Base-by-base conservation (phyloP, 805 yeast genomes). In the Hanseniaspora thailandica region DNA sequence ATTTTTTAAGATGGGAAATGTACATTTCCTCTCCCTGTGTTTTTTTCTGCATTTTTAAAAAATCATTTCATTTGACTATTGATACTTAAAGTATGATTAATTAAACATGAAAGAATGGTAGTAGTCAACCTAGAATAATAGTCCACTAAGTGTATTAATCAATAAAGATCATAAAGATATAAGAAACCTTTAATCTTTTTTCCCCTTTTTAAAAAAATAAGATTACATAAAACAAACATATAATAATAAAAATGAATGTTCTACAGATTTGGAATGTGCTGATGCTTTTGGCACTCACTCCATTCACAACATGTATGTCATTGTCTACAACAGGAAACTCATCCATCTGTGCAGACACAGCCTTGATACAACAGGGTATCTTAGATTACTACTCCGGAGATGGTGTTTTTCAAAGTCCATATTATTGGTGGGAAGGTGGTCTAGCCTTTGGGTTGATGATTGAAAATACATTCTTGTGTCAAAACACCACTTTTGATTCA, bases 361-460 rank as follows among this genome's bases (percentile, higher is more conserved):
- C 76, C 0, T 63, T 78, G 33, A 68, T 83, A n/a, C 76, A 79
- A 13, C 64, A 71, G 15, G 89, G 88, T 59, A 70, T 80, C 57
- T 67, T 82, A 63, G 80, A 79, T 65, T 84, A 84, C 65, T 82
- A 84, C 61, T 77, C 76, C 56, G 87, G 88, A 19, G 73, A 83
- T 28, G 94, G 90, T 23, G 75, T 76, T 78, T 84, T 84, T 62
- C 70, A 76, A 12, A 63, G 74, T 57, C 88, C 88, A 0, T 84
- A 84, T 64, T 82, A 81, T 68, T 88, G 93, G 88, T 86, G 95
- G 95, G 81, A 84, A 66, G 87, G 89, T 38, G 95, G 94, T 61
- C 90, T 86, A 59, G 88, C 88, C 0, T 82, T 72, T 66, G 77
- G 76, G 13, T 69, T 74, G 2, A 65, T 85, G 70, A 63, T 90